Conservation (phyloP, 371 early-diverging fungal species). For the Mucor plumbeus region DNA sequence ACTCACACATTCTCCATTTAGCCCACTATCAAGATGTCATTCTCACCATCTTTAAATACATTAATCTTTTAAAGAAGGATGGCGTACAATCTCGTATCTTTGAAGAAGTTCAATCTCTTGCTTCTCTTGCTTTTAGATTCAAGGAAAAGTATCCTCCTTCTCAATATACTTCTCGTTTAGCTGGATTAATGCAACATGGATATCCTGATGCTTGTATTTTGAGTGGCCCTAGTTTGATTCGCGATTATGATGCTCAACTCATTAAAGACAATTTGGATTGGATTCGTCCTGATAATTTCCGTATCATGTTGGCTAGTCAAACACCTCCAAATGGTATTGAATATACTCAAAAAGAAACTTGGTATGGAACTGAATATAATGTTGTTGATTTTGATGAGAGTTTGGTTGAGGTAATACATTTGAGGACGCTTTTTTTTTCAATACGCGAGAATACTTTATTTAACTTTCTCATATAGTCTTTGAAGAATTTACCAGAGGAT, state of each 20-base stretch:
- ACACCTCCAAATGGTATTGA: conserved; percentile 51
- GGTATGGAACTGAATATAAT: conserved; percentile 87
- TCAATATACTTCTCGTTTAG: conserved; percentile 63
- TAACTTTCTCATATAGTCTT: conserved; percentile 18
- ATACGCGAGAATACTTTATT: no score
- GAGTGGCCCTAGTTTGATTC: conserved; percentile 71
- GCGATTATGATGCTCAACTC: conserved; percentile 64
- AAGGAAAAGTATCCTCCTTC: conserved; percentile 78
- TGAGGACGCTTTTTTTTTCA: no score
- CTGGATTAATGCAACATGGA: conserved; percentile 68
- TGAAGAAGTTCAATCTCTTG: conserved; percentile 74
- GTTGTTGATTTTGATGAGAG: conserved; percentile 63
- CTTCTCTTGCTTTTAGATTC: conserved; percentile 79
- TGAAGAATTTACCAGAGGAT: conserved; percentile 52
- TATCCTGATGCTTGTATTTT: conserved; percentile 74
- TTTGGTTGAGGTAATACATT: conserved; percentile 56
- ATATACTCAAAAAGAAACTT: conserved; percentile 65
- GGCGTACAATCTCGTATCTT: conserved; percentile 82
- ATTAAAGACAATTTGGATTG: conserved; percentile 62
- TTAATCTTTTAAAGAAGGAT: conserved; percentile 70
- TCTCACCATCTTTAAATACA: conserved; percentile 84
- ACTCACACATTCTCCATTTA: conserved; percentile 24
- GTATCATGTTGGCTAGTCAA: conserved; percentile 56
- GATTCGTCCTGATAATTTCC: conserved; percentile 74
- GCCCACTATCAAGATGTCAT: conserved; percentile 80